Evolutionary conservation across 352 stramenopile species (phyloP), one percentile per base, ranked within the genome.

Genomic region (Phytophthora multivora): DNA sequence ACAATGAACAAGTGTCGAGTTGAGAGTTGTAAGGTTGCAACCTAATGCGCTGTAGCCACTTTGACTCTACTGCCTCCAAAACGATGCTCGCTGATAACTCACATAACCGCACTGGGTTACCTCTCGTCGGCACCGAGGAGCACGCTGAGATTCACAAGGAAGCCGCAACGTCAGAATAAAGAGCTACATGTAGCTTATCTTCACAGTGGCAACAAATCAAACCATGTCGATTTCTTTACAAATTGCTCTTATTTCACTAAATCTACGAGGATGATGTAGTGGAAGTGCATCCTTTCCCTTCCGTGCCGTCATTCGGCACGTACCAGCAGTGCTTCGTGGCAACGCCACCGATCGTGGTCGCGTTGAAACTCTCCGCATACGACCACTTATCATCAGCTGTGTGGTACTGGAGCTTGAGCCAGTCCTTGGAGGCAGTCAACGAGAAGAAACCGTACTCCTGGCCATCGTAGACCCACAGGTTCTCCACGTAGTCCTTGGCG

Each of bases 261-360:
- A 30, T 48, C 43, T 56, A 63, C 35, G 54, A 71, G 4, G 41
- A 55, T 6, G 38, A 43, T 6, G 38, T 25, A 9, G 38, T 51
- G 3, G 66, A 62, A 10, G 54, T 49, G 55, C 60, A 74, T 15
- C 72, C 67, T 43, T 75, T 51, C 23, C 67, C 67, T 16, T 72
- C 66, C 2, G 49, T 66, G 40, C 79, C 79, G 36, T 81, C 59
- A 23, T 69, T 70, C 1, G 80, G 83, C 19, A 91, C 71, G 63
- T 79, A 89, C 78, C 79, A 90, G 63, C 83, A 91, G 63, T 91
- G 80, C 55, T 83, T 79, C 16, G 77, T 80, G 0, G 62, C 69
- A 15, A 90, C 67, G 11, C 79, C 75, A 19, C 77, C 77, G 0
- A 77, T 53, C 21, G 59, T 74, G 26, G 77, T 75, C 9, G 64